Base-by-base conservation (phyloP, 371 early-diverging fungal genomes). In the Massospora cicadina region DNA sequence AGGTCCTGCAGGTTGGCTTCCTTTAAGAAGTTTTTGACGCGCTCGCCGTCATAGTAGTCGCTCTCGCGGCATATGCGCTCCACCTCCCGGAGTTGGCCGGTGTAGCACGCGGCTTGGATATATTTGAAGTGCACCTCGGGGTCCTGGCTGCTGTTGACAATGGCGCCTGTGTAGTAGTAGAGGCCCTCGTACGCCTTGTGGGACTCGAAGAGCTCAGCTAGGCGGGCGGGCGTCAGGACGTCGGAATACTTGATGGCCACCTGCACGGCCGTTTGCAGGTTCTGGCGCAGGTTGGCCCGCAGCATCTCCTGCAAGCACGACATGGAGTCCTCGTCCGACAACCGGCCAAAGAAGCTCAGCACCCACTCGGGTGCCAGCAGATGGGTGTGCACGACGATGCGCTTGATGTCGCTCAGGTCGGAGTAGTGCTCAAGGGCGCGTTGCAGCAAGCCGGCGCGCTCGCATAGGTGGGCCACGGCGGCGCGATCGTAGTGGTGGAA, bases 41-140 rank as follows among this genome's bases (percentile, higher is more conserved):
- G 89, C 70, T 98, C 98, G 13, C 95, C 83, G 70, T 98, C 97
- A 71, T 95, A 96, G 72, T 80, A 83, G 72, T 87, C 89, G 77
- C 87, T 90, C 75, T 98, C 98, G 58, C 94, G 83, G 72, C 94
- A 95, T 60, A 98, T 90, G 56, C 96, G 86, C 75, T 98, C 98
- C 17, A 95, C 95, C 72, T 96, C 98, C 78, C 93, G 94, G 59
- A 89, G 74, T 74, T 98, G 97, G 7, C 94, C 93, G 31, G 91
- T 90, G 54, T 84, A 80, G 68, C 87, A 85, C 1, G 95, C 95
- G 30, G 96, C 91, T 74, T 96, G 93, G 66, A 98, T 98, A 72
- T 96, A 98, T 78, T 93, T 95, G 83, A 91, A 94, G 68, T 94
- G 91, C 1, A 98, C 98, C 31, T 91, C 87, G 7, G 89, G 81